phyloP scores from a whole-genome alignment of 345 rosid genomes.

The Ailanthus altissimus region DNA sequence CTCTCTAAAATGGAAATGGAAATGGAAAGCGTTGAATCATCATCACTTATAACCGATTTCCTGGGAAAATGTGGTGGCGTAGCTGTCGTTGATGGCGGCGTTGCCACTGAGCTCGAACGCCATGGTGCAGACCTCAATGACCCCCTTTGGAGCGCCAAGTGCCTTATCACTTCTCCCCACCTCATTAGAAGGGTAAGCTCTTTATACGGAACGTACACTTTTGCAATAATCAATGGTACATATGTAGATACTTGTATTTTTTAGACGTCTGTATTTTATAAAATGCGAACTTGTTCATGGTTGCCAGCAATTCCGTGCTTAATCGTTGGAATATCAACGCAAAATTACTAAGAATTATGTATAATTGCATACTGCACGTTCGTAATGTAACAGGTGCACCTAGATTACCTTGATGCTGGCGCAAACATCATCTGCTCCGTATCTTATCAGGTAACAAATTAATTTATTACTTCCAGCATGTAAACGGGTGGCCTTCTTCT shows the following conservation, averaged over 20 bases:
- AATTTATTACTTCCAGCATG: neutral
- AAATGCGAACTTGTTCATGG: too few species aligned
- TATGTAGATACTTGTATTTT: neutral
- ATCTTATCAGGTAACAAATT: slow-evolving; percentile 90
- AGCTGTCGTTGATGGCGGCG: slow-evolving; percentile 86
- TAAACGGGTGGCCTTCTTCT: neutral
- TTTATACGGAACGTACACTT: neutral
- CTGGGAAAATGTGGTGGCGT: slow-evolving; percentile 68
- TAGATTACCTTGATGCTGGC: slow-evolving; percentile 88
- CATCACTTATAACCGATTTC: slow-evolving; percentile 53
- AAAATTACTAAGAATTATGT: neutral
- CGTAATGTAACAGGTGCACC: slow-evolving; percentile 61
- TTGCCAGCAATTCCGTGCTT: too few species aligned
- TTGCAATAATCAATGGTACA: too few species aligned
- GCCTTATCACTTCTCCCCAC: slow-evolving; percentile 76
- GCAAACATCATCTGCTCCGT: slow-evolving; percentile 79
- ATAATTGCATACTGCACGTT: neutral
- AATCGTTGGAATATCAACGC: too few species aligned
- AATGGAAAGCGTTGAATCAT: slow-evolving; percentile 27
- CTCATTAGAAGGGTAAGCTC: slow-evolving; percentile 68
- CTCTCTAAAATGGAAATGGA: slow-evolving; percentile 41
- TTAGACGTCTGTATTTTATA: neutral
- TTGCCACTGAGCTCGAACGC: slow-evolving; percentile 94
- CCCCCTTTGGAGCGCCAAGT: slow-evolving; percentile 97
- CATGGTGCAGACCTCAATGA: slow-evolving; percentile 88